Base-by-base conservation (phyloP, 495 filamentous ascomycete genomes). In the Aspergillus biplanus region DNA sequence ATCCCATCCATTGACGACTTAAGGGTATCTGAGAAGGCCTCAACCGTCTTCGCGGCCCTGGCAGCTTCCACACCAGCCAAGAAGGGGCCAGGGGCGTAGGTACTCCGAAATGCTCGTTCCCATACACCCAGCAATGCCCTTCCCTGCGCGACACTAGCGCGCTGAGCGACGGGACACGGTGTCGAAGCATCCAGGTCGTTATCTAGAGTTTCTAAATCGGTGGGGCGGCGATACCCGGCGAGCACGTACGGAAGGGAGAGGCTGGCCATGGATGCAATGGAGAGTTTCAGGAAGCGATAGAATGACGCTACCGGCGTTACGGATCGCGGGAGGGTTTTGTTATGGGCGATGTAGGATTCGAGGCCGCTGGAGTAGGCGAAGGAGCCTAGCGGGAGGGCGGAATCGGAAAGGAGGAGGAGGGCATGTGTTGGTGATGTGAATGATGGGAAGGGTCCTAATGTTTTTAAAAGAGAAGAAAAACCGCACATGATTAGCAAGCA, bases 281-380 rank as follows among this genome's bases (percentile, higher is more conserved):
- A 95, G 12, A 94, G 78, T 27, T 82, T 82, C 42, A 98, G 83
- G 81, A 97, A 99, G 50, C 82, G 76, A 63, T 88, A 75, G 75
- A 96, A 92, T 33, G 84, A 73, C 18, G 76, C 55, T 33, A 78
- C 63, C 12, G 67, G 72, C 53, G 69, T 71, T 59, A 75, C 60
- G 48, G 74, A 71, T 47, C 63, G 58, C 39, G 78, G 76, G 15
- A 73, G 67, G 37, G 83, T 78, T 42, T 76, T 81, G 56, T 88
- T 85, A 80, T 98, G 95, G 3, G 91, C 89, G 33, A 97, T 87
- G 75, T 92, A 97, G 55, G 93, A 97, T 73, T 99, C 95, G 35
- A 99, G 85, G 0, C 94, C 93, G 66, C 85, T 90, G 80, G 90
- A 93, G 84, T 97, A 99, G 64, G 95, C 95, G 78, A 99, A 99